Evolutionary conservation across 495 filamentous ascomycete species (phyloP).

Genomic region (Tuber aestivum): DNA sequence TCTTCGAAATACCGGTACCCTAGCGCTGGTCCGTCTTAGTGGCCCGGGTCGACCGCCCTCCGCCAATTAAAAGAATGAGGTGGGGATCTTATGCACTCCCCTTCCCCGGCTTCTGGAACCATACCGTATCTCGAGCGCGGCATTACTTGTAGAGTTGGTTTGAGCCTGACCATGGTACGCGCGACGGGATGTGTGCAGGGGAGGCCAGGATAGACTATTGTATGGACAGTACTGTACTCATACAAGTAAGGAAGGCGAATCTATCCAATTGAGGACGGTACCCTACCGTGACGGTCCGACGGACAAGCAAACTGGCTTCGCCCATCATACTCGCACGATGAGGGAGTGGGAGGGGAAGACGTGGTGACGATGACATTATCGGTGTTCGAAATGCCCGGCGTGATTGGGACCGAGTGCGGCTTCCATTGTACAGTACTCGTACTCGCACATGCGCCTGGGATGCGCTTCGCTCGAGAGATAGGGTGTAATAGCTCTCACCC

Average conservation of each 20-base stretch:
- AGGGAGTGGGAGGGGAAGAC: neutral
- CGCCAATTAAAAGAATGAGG: too few species aligned
- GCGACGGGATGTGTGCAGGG: neutral
- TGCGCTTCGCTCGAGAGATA: neutral
- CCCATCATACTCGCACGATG: neutral
- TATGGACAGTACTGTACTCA: too few species aligned
- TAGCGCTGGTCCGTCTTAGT: too few species aligned
- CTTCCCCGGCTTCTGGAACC: too few species aligned
- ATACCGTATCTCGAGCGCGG: too few species aligned
- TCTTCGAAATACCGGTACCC: too few species aligned
- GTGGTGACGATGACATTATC: neutral
- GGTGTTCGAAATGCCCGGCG: neutral
- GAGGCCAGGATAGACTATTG: too few species aligned
- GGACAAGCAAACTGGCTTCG: neutral
- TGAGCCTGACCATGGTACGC: too few species aligned
- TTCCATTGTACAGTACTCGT: neutral
- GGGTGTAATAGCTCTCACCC: neutral
- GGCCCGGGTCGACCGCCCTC: too few species aligned
- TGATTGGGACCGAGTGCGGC: neutral
- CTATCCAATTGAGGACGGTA: neutral
- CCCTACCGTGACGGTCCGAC: neutral
- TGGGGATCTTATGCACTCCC: too few species aligned
- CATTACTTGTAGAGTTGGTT: too few species aligned
- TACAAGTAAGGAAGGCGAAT: neutral
- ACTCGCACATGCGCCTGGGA: neutral